Conservation (phyloP, 192 early-diverging fungal species). For the Rhizophagus sp. region DNA sequence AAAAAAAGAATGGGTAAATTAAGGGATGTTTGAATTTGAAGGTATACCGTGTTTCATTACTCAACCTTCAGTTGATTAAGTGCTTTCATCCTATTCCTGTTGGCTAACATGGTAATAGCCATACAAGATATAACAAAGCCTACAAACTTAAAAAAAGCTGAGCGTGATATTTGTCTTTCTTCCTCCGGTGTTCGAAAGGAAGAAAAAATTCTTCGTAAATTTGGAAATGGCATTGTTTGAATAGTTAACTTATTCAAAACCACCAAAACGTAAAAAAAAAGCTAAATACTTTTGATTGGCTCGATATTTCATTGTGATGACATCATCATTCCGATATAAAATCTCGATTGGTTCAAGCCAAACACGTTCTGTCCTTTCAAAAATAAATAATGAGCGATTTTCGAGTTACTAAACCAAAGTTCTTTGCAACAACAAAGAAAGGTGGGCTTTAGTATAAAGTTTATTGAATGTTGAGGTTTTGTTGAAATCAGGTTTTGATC, state of each 20-base stretch:
- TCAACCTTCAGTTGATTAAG: background rate
- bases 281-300: too few species aligned
- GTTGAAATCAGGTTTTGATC: background rate
- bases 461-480: background rate
- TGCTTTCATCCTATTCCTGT: conserved; percentile 26
- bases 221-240: conserved; percentile 51
- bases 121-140: conserved; percentile 61
- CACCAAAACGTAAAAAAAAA: too few species aligned
- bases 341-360: background rate
- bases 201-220: conserved; percentile 55
- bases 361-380: background rate
- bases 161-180: conserved; percentile 56
- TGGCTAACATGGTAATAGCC: conserved; percentile 47
- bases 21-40: too few species aligned
- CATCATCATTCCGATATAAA: too few species aligned
- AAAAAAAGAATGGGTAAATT: too few species aligned
- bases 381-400: background rate
- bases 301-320: too few species aligned
- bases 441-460: conserved; percentile 44
- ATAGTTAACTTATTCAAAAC: too few species aligned
- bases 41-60: too few species aligned
- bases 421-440: conserved; percentile 76
- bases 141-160: conserved; percentile 62
- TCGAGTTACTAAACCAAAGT: conserved; percentile 53
- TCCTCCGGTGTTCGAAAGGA: conserved; percentile 62